These are phyloP conservation scores for Lavandula angustifolia DNA, from an alignment of 257 asterid species.

Conservation along the genomic window DNA sequence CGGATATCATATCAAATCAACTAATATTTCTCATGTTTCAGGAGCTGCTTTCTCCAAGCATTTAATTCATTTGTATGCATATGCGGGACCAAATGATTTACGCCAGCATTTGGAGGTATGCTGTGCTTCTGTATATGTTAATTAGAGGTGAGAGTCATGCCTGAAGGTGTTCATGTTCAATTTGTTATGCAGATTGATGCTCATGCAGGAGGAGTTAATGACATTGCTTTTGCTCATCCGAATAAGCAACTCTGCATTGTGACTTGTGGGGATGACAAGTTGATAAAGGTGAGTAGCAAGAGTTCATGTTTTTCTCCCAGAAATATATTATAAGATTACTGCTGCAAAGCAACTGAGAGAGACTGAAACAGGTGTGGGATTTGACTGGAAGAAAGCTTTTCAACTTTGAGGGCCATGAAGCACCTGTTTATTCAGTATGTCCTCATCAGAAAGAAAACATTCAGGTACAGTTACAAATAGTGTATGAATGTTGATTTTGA, in stretches of 20 bases:
- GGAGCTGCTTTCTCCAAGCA: slow-evolving; percentile 97
- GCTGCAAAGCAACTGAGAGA: slow-evolving; percentile 32
- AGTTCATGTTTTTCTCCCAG: slow-evolving; percentile 19
- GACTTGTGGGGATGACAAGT: slow-evolving; percentile 96
- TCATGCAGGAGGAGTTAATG: slow-evolving; percentile 88
- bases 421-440: slow-evolving; percentile 94
- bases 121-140: slow-evolving; percentile 6
- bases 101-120: slow-evolving; percentile 91
- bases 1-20: slow-evolving; percentile 29
- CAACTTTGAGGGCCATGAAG: slow-evolving; percentile 96
- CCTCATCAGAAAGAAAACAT: slow-evolving; percentile 96
- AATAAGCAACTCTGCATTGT: slow-evolving; percentile 87
- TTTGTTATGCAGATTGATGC: slow-evolving; percentile 79
- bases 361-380: slow-evolving; percentile 92
- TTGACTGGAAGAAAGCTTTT: slow-evolving; percentile 77
- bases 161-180: slow-evolving; percentile 23
- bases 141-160: slow-evolving; percentile 22
- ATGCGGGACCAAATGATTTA: slow-evolving; percentile 78
- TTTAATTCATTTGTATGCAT: slow-evolving; percentile 83
- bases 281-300: slow-evolving; percentile 68
- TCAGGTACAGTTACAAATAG: slow-evolving; percentile 56
- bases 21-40: slow-evolving; percentile 42
- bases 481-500: slow-evolving; percentile 11
- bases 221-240: slow-evolving; percentile 93
- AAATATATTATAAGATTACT: slow-evolving; percentile 17